Evolutionary conservation across 768 basidiomycete species (phyloP).

Genomic region (Amanita pseudoporphyria): DNA sequence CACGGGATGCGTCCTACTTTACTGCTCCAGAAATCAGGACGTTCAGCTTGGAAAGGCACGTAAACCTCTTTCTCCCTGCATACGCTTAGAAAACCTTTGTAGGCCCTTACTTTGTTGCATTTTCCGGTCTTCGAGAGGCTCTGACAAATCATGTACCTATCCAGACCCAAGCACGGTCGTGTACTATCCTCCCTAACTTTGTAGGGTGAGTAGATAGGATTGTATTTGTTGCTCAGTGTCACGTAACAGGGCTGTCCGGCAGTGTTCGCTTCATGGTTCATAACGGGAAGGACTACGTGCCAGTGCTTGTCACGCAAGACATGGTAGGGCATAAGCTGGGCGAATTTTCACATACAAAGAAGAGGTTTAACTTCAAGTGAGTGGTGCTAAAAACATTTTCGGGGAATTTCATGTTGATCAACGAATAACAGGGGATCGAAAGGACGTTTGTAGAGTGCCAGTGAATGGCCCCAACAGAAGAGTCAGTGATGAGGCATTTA

Average conservation of each 20-base stretch:
- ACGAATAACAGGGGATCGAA: constrained; percentile 2
- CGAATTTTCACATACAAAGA: constrained; percentile 88
- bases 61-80: neutral
- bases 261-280: constrained; percentile 89
- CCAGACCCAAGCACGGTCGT: constrained; percentile 78
- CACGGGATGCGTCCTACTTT: constrained; percentile 53
- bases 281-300: constrained; percentile 86
- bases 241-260: neutral
- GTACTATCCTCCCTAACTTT: constrained; percentile 92
- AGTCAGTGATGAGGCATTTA: no score
- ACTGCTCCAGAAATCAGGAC: constrained; percentile 46
- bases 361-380: constrained; percentile 78
- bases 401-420: neutral
- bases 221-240: neutral
- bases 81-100: neutral
- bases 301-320: constrained; percentile 84
- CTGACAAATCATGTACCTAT: constrained; percentile 78
- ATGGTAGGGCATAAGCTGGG: constrained; percentile 99
- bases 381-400: constrained; percentile 20
- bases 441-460: constrained; percentile 1
- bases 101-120: constrained; percentile 95
- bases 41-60: constrained; percentile 82
- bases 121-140: constrained; percentile 79
- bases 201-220: constrained; percentile 65
- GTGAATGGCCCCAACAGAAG: no score